Evolutionary conservation across 1,284 basidiomycete species (phyloP), one percentile per base, ranked within the genome.

Genomic region (Phlebopus sp.): DNA sequence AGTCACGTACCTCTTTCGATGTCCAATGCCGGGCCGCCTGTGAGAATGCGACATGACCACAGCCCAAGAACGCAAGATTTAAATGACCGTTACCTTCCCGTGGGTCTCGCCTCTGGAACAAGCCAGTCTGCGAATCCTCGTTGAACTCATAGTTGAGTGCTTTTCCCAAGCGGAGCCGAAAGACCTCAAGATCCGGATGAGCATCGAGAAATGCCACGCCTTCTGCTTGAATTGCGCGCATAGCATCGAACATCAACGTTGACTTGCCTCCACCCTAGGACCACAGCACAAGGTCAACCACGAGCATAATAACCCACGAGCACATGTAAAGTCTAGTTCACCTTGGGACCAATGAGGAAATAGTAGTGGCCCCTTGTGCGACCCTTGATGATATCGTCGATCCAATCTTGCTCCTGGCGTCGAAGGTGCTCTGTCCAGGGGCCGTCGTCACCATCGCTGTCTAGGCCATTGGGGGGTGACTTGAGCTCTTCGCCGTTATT

Each of bases 31-130:
- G 92, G 82, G 0, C 91, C 90, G 52, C 84, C 80, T 82, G 47
- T n/a, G 29, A 48, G 42, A 10, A 37, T 42, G 48, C 49, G 34
- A 37, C 39, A 50, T 45, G 41, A 49, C 37, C 48, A 53, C 49
- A 46, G 47, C 57, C 55, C 37, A 34, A 11, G 2, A 25, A 15
- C 15, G 36, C 46, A 31, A 42, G 43, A 41, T 39, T 49, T 46
- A 56, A 46, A 60, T 55, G 34, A 37, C 4, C 17, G 18, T 3
- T 48, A 77, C 81, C 90, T 73, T 92, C 89, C 54, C 87, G 71
- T 14, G 91, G 90, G 69, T 95, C 91, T 31, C 85, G 74, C 40
- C 91, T 71, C 54, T 90, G 87, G 67, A 94, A 94, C 27, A 89
- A 62, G 14, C 80, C 79, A 2, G 81, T 84, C 62, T 91, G 86